Evolutionary conservation across 768 basidiomycete species (phyloP).

Genomic region (Melanogaster broomeanus): DNA sequence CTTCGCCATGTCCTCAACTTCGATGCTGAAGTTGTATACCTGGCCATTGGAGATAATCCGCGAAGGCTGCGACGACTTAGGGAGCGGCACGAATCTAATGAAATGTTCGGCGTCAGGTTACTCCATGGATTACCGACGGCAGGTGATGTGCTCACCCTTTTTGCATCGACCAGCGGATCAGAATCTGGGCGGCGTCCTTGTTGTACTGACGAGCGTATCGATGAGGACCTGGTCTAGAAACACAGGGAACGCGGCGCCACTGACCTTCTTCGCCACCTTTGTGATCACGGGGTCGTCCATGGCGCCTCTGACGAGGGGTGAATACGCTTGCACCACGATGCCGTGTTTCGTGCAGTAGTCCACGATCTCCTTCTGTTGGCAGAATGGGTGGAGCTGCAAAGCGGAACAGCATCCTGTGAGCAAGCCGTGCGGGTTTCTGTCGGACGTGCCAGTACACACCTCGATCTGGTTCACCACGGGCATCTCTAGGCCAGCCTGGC

Average conservation of each 20-base stretch:
- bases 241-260: background rate
- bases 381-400: slow-evolving; percentile 31
- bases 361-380: slow-evolving; percentile 38
- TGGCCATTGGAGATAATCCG: slow-evolving; percentile 47
- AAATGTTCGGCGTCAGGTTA: slow-evolving; percentile 1
- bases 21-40: slow-evolving; percentile 48
- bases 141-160: slow-evolving; percentile 47
- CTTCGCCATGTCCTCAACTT: slow-evolving; percentile 41
- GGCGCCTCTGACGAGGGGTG: slow-evolving; percentile 33
- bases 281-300: slow-evolving; percentile 52
- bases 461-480: slow-evolving; percentile 79
- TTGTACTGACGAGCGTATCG: slow-evolving; percentile 38
- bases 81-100: slow-evolving; percentile 46
- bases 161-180: slow-evolving; percentile 88
- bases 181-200: slow-evolving; percentile 67
- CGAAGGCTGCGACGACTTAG: slow-evolving; percentile 45
- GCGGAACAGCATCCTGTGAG: background rate
- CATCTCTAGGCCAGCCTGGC: slow-evolving; percentile 53
- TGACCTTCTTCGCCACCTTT: slow-evolving; percentile 55
- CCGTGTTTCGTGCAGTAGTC: slow-evolving; percentile 36
- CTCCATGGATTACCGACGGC: background rate
- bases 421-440: background rate
- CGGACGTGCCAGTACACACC: slow-evolving; percentile 41
- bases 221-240: no score
- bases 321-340: slow-evolving; percentile 43